phyloP scores from a whole-genome alignment of 768 basidiomycete genomes.

The Imleria badia region DNA sequence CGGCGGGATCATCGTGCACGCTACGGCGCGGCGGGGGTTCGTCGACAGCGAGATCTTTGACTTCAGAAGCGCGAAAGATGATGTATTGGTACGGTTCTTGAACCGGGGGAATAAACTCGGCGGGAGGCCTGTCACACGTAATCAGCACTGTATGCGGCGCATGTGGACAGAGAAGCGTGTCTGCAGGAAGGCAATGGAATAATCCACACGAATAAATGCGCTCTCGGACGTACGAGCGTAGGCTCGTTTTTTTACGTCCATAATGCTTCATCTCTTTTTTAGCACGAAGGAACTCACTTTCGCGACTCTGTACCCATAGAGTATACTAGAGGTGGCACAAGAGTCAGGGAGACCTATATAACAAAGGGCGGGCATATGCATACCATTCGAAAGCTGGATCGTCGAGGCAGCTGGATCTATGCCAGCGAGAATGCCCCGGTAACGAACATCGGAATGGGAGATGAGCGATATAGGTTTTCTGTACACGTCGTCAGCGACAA shows the following conservation, averaged over 20 bases:
- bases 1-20: conserved; percentile 83
- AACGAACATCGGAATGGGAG: conserved; percentile 89
- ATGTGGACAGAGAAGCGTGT: conserved; percentile 17
- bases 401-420: conserved; percentile 86
- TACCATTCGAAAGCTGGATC: conserved; percentile 86
- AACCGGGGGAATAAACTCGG: conserved; percentile 81
- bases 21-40: conserved; percentile 58
- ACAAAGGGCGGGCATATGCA: conserved; percentile 4
- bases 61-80: conserved; percentile 88
- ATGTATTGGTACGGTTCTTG: conserved; percentile 86
- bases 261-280: conserved; percentile 35
- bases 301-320: conserved; percentile 89
- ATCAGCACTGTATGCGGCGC: conserved; percentile 24
- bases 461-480: conserved; percentile 89
- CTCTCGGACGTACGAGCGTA: conserved; percentile 39
- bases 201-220: conserved; percentile 54
- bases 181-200: conserved; percentile 69
- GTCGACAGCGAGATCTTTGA: conserved; percentile 86
- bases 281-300: conserved; percentile 47
- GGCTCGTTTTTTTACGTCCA: conserved; percentile 45
- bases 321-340: conserved; percentile 46
- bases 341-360: background rate
- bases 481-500: conserved; percentile 18
- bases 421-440: conserved; percentile 82
- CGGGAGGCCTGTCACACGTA: conserved; percentile 50